A percentile compares a stretch with the other conserved stretches of the same genome.
Evolutionary conservation across 345 rosid genomes (phyloP).

Genomic region (Abelmoschus esculentus): DNA sequence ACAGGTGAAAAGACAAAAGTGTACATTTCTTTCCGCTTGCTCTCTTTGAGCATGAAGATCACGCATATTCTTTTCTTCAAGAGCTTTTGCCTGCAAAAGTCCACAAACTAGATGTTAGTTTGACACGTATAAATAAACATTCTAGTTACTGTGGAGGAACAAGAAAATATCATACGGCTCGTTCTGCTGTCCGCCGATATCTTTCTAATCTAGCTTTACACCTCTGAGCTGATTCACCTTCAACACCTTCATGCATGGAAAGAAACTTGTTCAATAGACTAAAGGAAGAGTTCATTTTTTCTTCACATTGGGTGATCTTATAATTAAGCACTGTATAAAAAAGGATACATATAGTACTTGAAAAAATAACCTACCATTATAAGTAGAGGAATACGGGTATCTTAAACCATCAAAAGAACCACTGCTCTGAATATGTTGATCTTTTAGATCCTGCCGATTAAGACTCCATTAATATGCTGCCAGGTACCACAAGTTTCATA

Average conservation of each 20-base stretch:
- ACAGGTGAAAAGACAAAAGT: slow-evolving; percentile 5
- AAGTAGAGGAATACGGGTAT: slow-evolving; percentile 39
- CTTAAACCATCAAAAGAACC: slow-evolving; percentile 40
- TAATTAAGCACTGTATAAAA: neutral
- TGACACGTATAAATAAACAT: neutral
- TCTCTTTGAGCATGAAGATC: slow-evolving; percentile 87
- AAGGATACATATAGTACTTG: neutral
- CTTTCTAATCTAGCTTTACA: slow-evolving; percentile 91
- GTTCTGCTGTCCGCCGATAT: slow-evolving; percentile 85
- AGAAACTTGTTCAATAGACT: neutral
- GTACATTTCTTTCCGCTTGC: slow-evolving; percentile 82
- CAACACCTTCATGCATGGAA: slow-evolving; percentile 37
- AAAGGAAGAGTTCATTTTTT: slow-evolving; percentile 1
- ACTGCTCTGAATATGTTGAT: slow-evolving; percentile 39
- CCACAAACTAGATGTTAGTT: slow-evolving; percentile 11
- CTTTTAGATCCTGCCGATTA: slow-evolving; percentile 40
- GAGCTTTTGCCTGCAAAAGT: slow-evolving; percentile 74
- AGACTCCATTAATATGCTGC: slow-evolving; percentile 2
- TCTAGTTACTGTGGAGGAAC: neutral
- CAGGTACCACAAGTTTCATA: neutral
- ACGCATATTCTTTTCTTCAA: slow-evolving; percentile 91
- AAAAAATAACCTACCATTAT: slow-evolving; percentile 32
- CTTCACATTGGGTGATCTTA: neutral
- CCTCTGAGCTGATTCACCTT: slow-evolving; percentile 91
- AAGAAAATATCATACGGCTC: slow-evolving; percentile 45